Evolutionary conservation across 768 basidiomycete genomes (phyloP), one percentile per base, ranked within the genome.

Genomic region (Tylopilus sp.): DNA sequence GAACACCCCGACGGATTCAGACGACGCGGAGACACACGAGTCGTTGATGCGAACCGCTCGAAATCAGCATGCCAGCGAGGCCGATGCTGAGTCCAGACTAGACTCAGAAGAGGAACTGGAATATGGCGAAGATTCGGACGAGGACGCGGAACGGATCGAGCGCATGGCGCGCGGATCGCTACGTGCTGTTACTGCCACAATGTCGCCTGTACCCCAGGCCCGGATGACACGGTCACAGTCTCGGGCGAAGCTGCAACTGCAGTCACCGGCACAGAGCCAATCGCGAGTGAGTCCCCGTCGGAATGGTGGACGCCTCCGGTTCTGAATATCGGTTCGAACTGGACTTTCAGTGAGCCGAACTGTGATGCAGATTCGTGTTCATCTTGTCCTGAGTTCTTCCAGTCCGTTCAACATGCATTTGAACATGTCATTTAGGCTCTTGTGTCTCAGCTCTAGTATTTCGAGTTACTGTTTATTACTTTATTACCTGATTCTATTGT

Each of bases 1-100:
- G 25, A 40, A n/a, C 25, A 45, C 51, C 8, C 58, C 64, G 17
- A 57, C 55, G 3, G 67, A 69, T 28, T 66, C 64, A 15, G 68
- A 70, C 40, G 67, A 68, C 25, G 58, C 49, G 28, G 66, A 69
- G 43, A 68, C 57, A 5, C 64, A 68, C 26, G 48, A 21, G 3
- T 30, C 38, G 1, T 51, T 70, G 47, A 26, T 55, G 12, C 45
- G 33, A n/a, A 48, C 7, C 11, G 13, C 36, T 6, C 25, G 1
- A 15, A 21, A 53, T 13, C 31, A 13, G 18, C 9, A 42, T 28
- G 43, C 4, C 4, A 45, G 4, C 6, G 46, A 40, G 17, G 11
- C 11, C 10, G 44, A 40, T 21, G 23, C 48, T 10, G 40, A 26
- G 10, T 25, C 46, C 1, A 50, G 42, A 22, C 39, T 10, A 11